Conservation (phyloP, 2,329 filamentous ascomycete species). For the Fusarium anthophilum region DNA sequence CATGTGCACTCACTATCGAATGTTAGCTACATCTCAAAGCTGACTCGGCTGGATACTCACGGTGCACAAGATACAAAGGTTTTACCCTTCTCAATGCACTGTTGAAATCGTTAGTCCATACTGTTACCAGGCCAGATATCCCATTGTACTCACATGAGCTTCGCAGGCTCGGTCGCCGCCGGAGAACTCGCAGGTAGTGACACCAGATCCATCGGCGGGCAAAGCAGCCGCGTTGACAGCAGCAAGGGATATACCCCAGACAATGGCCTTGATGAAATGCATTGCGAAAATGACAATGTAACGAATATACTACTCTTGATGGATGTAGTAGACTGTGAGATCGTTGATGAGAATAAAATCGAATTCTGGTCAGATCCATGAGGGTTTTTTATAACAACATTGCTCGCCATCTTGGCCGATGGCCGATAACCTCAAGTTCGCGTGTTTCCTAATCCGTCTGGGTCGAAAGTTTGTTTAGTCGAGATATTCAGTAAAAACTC, state of each 20-base stretch:
- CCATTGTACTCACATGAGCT: neutral
- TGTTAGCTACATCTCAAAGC: neutral
- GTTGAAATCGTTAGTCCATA: neutral
- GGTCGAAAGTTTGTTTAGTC: neutral
- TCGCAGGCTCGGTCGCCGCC: neutral
- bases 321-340: neutral
- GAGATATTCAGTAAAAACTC: neutral
- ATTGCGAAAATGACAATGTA: neutral
- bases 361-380: neutral
- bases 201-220: neutral
- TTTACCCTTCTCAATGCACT: neutral
- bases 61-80: conserved; percentile 5
- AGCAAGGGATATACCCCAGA: conserved; percentile 5
- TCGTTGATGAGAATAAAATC: neutral
- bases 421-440: neutral
- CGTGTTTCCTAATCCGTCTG: neutral
- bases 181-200: neutral
- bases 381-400: neutral
- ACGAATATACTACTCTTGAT: neutral
- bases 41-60: neutral
- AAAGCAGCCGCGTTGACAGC: conserved; percentile 4
- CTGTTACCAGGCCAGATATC: neutral
- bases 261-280: conserved; percentile 8
- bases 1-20: conserved; percentile 2
- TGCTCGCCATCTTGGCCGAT: neutral